A percentile compares a stretch with the other conserved stretches of the same genome.
Conservation (phyloP, 371 early-diverging fungal genomes). For the Syncephalastrum monosporum region DNA sequence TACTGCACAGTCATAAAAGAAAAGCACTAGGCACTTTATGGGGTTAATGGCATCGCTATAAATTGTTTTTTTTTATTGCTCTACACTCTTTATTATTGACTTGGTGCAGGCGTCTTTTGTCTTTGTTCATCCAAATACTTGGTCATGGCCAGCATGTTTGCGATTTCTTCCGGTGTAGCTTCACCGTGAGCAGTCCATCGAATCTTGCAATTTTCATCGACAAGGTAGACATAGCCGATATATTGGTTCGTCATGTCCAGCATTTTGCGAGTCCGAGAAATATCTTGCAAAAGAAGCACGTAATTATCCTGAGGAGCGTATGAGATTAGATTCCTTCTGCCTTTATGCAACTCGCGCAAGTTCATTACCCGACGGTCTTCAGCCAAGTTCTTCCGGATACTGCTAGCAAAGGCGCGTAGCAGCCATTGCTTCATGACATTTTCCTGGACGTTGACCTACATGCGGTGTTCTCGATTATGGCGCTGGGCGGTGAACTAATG, state of each 20-base stretch:
- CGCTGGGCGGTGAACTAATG: slow-evolving; percentile 12
- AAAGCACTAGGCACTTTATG: no score
- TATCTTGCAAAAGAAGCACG: slow-evolving; percentile 60
- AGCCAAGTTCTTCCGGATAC: slow-evolving; percentile 57
- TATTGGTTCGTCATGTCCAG: slow-evolving; percentile 74
- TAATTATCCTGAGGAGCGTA: slow-evolving; percentile 48
- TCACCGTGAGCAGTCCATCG: slow-evolving; percentile 87
- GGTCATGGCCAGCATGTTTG: slow-evolving; percentile 54
- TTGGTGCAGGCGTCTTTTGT: slow-evolving; percentile 1
- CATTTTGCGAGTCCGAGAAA: slow-evolving; percentile 50
- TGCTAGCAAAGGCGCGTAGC: slow-evolving; percentile 62
- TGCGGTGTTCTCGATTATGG: no score
- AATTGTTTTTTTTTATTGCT: not conserved
- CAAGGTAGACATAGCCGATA: slow-evolving; percentile 79
- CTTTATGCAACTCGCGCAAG: no score
- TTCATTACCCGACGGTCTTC: slow-evolving; percentile 53
- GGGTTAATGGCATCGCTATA: no score
- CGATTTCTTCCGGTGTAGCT: slow-evolving; percentile 66
- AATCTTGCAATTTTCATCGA: slow-evolving; percentile 72
- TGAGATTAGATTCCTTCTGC: not conserved
- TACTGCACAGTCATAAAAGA: no score
- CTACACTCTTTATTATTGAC: not conserved
- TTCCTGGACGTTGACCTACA: slow-evolving; percentile 64
- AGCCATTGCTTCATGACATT: slow-evolving; percentile 63
- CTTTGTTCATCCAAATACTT: slow-evolving; percentile 37